phyloP scores from a whole-genome alignment of 1,139 yeast species.

The Arxiozyma heterogenica region DNA sequence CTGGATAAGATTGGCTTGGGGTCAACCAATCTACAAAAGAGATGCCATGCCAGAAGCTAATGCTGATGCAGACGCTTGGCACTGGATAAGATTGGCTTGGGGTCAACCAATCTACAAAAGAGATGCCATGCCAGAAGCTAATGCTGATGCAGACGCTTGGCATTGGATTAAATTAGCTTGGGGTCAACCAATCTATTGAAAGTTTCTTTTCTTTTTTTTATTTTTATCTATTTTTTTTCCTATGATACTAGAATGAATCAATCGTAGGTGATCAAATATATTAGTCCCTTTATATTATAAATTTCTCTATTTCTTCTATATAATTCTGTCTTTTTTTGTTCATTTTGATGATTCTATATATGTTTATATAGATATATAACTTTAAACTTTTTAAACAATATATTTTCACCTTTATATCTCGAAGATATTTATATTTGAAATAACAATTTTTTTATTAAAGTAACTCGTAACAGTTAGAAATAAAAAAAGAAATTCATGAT shows the following conservation, averaged over 20 bases:
- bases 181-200: constrained; percentile 25
- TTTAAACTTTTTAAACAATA: too few relatives aligned
- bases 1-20: constrained; percentile 17
- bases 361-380: background rate
- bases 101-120: constrained; percentile 26
- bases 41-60: constrained; percentile 22
- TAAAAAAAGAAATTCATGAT: background rate
- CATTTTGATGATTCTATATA: background rate
- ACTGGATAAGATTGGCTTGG: constrained; percentile 20
- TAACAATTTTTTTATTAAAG: too few relatives aligned
- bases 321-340: background rate
- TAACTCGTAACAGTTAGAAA: background rate
- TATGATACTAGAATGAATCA: too few relatives aligned
- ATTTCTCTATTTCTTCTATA: background rate
- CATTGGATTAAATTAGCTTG: constrained; percentile 22
- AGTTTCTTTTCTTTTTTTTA: background rate
- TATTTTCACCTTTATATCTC: too few relatives aligned
- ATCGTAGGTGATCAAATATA: background rate
- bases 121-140: constrained; percentile 21
- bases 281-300: too few relatives aligned
- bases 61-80: constrained; percentile 25
- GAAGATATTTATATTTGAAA: too few relatives aligned
- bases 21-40: constrained; percentile 19
- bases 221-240: too few relatives aligned
- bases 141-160: constrained; percentile 25